Percentiles rank a stretch among this genome's conserved stretches.
These are phyloP conservation scores for Yamadazyma atlantica DNA, from an alignment of 1,139 yeast genomes.

Conservation along the genomic window DNA sequence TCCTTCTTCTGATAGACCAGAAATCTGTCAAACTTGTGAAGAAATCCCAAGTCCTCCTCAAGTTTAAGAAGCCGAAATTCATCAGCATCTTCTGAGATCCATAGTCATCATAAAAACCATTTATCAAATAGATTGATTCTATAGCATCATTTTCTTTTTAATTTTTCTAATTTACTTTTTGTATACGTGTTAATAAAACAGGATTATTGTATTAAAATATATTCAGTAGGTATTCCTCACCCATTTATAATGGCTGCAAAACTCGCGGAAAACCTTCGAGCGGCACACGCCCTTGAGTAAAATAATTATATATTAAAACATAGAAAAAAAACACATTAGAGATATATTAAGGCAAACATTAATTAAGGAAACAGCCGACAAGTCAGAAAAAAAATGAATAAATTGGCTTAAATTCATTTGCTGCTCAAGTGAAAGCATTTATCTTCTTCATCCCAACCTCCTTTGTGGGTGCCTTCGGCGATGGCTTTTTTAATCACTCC, in stretches of 20 bases:
- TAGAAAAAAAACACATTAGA: not conserved
- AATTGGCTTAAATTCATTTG: not conserved
- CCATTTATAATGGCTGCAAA: too few relatives aligned
- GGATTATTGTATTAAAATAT: not conserved
- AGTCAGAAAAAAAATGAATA: not conserved
- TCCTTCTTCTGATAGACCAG: conserved; percentile 17
- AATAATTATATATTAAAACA: too few relatives aligned
- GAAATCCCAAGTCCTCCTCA: conserved; percentile 11
- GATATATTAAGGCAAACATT: too few relatives aligned
- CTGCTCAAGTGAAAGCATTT: conserved; percentile 6
- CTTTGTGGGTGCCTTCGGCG: conserved; percentile 18
- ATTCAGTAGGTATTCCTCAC: too few relatives aligned
- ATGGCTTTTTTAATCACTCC: conserved; percentile 25
- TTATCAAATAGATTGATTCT: not conserved
- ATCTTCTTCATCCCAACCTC: conserved; percentile 11
- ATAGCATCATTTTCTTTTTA: not conserved
- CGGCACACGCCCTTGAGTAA: too few relatives aligned
- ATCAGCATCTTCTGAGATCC: not conserved
- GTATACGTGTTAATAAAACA: too few relatives aligned
- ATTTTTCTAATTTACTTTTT: not conserved
- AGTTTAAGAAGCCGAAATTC: not conserved
- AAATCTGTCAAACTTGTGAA: conserved; percentile 16
- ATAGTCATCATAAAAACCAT: not conserved
- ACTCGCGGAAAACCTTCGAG: too few relatives aligned
- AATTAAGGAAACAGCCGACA: not conserved